Evolutionary conservation across 768 basidiomycete species (phyloP), one percentile per base, ranked within the genome.

Genomic region (Mycena pura): DNA sequence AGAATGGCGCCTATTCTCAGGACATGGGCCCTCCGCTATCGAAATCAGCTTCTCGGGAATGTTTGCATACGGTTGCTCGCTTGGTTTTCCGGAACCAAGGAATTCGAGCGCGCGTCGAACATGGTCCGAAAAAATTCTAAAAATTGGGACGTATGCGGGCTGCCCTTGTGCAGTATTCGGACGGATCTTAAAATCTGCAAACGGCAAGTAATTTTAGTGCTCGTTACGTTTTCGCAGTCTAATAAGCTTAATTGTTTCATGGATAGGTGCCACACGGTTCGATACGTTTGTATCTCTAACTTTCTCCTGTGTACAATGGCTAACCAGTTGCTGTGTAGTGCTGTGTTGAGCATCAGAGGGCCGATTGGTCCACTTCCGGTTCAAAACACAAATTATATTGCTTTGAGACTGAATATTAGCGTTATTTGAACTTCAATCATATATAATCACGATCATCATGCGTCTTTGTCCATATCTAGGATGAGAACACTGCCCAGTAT

Each of bases 111-210:
- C 21, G 51, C 21, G 9, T 52, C 46, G 13, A 55, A 62, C 22
- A 38, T 9, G 14, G 25, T 66, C 15, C 44, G 64, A 17, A 51
- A 32, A 15, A 9, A 17, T 21, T 6, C 34, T n/a, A 66, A 62
- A 48, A 58, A 58, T 31, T 66, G 64, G 64, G 60, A 62, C 0
- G 60, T 62, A 6, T 66, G 64, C 28, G 60, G 60, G 22, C 25
- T 58, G 22, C 51, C 52, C 4, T 13, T 28, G 7, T 66, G 64
- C 43, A 50, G 40, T 22, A 29, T 52, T 25, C 56, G 62, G 4
- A 62, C 51, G 31, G 41, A 55, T 0, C 47, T 66, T 27, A 62
- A 58, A 48, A 60, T 44, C 5, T 66, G 64, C n/a, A 44, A 25
- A 19, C 49, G 8, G 60, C 56, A 21, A 49, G 54, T 14, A 19